Conservation (phyloP, 139 green algal species). For the Micromonas commoda region DNA sequence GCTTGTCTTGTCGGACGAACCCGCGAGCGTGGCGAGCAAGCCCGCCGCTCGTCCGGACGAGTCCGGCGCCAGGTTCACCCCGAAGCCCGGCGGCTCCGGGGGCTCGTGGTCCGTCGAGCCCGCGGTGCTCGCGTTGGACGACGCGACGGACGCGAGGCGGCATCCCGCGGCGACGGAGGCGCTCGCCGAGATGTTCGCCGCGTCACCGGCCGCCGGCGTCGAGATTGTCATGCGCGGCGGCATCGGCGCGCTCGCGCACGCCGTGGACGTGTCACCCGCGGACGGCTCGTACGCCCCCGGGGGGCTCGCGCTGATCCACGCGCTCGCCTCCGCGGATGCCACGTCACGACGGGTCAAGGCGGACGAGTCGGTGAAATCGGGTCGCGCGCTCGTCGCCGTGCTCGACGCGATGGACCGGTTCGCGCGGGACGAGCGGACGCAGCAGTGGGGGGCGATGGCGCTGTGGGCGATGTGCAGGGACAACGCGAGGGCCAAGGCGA, state of each 20-base stretch:
- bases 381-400: neutral
- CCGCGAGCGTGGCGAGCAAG: too few species aligned
- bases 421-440: too few species aligned
- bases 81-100: too few species aligned
- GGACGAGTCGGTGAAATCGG: neutral
- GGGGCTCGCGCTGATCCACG: neutral
- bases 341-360: neutral
- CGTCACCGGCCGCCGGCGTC: neutral
- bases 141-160: too few species aligned
- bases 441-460: neutral
- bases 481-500: neutral
- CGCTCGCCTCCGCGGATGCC: neutral
- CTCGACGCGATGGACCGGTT: neutral
- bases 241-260: neutral
- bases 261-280: neutral
- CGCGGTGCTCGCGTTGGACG: too few species aligned
- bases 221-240: neutral
- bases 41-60: too few species aligned
- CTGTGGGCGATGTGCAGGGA: constrained; percentile 5
- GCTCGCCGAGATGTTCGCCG: constrained; percentile 7
- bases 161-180: neutral
- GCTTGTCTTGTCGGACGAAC: too few species aligned
- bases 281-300: neutral
- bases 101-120: too few species aligned
- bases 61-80: too few species aligned